These are phyloP conservation scores for Mycena polygramma DNA, from an alignment of 768 basidiomycete species.

Conservation along the genomic window DNA sequence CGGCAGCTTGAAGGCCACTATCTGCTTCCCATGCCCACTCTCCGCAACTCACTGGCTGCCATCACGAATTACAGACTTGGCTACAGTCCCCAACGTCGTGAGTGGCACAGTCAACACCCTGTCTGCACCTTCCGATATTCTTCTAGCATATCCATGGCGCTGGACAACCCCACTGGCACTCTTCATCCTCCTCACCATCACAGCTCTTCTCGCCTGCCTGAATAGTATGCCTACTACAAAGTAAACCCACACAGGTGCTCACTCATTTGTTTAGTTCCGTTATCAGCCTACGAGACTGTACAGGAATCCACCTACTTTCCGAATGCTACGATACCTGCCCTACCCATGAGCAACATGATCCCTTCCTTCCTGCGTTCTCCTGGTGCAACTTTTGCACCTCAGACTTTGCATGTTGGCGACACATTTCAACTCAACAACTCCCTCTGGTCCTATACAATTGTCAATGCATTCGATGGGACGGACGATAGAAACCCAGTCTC, in stretches of 20 bases:
- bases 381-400: neutral
- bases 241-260: neutral
- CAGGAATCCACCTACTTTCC: slow-evolving; percentile 13
- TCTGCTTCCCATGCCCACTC: neutral
- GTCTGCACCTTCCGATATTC: neutral
- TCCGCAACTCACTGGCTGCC: neutral
- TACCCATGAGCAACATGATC: slow-evolving; percentile 7
- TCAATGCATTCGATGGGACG: neutral
- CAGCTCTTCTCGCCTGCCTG: neutral
- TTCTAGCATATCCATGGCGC: slow-evolving; percentile 22
- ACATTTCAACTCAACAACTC: slow-evolving; percentile 17
- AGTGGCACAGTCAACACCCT: neutral
- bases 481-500: neutral
- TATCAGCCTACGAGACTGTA: slow-evolving; percentile 19
- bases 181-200: neutral
- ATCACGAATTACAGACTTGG: neutral
- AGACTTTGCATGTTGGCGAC: slow-evolving; percentile 4
- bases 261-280: neutral
- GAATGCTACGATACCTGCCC: slow-evolving; percentile 7
- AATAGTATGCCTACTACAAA: slow-evolving; percentile 10
- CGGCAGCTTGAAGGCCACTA: too few species aligned
- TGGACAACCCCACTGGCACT: slow-evolving; percentile 26
- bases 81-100: slow-evolving; percentile 7
- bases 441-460: slow-evolving; percentile 11
- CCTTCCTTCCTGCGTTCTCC: neutral